Percentiles rank a stretch among this genome's conserved stretches.
These are phyloP conservation scores for Colletotrichum lupini DNA, from an alignment of 2,329 filamentous ascomycete species.

Conservation along the genomic window DNA sequence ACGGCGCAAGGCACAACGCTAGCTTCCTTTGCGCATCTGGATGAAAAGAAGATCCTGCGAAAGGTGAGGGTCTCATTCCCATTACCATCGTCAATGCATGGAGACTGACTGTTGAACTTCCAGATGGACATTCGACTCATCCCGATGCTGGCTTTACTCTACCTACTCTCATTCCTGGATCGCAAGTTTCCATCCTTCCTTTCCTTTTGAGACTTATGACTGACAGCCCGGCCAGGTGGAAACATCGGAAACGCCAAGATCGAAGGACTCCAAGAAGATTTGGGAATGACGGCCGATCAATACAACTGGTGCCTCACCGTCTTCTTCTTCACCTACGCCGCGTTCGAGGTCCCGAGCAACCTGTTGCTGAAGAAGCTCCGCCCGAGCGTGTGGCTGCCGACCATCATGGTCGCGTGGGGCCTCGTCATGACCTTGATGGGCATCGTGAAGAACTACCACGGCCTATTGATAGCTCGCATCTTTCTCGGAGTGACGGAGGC, in stretches of 20 bases:
- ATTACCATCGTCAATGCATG: conserved; percentile 23
- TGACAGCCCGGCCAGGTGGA: conserved; percentile 51
- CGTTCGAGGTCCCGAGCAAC: conserved; percentile 83
- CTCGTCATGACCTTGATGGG: conserved; percentile 63
- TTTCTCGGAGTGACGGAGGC: conserved; percentile 75
- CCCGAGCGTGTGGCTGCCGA: conserved; percentile 79
- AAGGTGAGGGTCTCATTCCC: conserved; percentile 51
- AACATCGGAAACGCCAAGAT: conserved; percentile 78
- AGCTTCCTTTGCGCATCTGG: conserved; percentile 49
- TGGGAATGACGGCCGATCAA: conserved; percentile 69
- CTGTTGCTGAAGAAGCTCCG: conserved; percentile 79
- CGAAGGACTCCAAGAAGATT: conserved; percentile 62
- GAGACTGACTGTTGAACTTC: background rate
- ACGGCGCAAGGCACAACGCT: conserved; percentile 12
- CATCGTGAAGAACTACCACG: conserved; percentile 59
- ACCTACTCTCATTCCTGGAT: conserved; percentile 77
- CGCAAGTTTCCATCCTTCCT: conserved; percentile 45
- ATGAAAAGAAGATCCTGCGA: conserved; percentile 68
- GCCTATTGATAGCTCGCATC: conserved; percentile 62
- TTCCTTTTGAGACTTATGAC: background rate
- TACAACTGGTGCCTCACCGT: conserved; percentile 78
- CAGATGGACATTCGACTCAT: conserved; percentile 64
- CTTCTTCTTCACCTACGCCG: conserved; percentile 84
- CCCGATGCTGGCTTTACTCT: conserved; percentile 74
- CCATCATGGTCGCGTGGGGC: conserved; percentile 76